Base-by-base conservation (phyloP, 306 rosid genomes). In the Purshia tridentata region DNA sequence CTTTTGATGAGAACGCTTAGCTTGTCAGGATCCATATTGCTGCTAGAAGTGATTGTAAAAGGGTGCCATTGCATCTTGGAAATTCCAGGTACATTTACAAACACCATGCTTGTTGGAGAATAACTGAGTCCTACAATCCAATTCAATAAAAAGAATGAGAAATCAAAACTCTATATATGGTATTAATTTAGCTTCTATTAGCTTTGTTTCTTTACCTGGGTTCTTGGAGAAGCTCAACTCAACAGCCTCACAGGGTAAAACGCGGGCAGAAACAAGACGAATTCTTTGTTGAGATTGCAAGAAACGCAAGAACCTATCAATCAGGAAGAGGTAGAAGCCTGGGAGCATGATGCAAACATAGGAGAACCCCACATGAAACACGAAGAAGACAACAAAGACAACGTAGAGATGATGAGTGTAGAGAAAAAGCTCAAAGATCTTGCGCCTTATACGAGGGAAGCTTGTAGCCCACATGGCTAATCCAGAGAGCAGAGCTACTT, bases 1-100 rank as follows among this genome's bases (percentile, higher is more conserved):
- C 84, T 79, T 79, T 73, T 86, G 48, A 89, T 73, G 51, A 79
- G 73, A 11, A 83, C 22, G n/a, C 91, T 84, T 42, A 86, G 74
- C 56, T 67, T 81, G 59, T 89, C 80, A 61, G 61, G 57, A 72
- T 86, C 90, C 76, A 79, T 61, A 18, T 63, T 48, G 66, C 83
- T 57, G 78, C 68, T 76, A 39, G 91, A 89, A 40, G 80, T 84
- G 57, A 89, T 74, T 16, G 87, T 72, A 74, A 85, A 85, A 63
- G 89, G 95, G 72, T 87, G 95, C 89, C 91, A 86, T 56, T 86
- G 94, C 72, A 83, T 69, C 86, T 84, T 89, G 62, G 90, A 87
- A 81, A 89, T 80, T n/a, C 70, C 62, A 53, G 92, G 90, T 73
- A 81, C 80, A 76, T 87, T 81, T 41, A 87, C 64, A 79, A 87